A percentile compares a stretch with the other conserved stretches of the same genome.
Conservation (phyloP, 352 stramenopile species). For the Globisporangium spiculum region DNA sequence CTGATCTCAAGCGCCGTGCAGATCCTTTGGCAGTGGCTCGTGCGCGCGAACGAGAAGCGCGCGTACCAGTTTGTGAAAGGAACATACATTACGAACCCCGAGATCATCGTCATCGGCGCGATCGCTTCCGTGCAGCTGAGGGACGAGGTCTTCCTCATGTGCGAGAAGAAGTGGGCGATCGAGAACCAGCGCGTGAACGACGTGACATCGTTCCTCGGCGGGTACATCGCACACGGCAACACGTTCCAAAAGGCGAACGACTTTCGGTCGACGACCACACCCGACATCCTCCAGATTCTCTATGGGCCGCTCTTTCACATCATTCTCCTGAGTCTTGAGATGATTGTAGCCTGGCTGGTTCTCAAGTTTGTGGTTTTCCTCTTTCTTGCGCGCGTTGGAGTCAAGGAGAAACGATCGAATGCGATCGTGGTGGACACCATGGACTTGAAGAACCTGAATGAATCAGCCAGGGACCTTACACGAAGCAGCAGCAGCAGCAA, state of each 20-base stretch:
- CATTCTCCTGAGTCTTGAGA: slow-evolving; percentile 9
- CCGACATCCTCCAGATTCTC: slow-evolving; percentile 18
- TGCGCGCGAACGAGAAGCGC: slow-evolving; percentile 28
- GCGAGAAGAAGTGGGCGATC: slow-evolving; percentile 22
- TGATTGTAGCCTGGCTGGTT: slow-evolving; percentile 3
- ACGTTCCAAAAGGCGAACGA: slow-evolving; percentile 25
- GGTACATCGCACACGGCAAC: slow-evolving; percentile 23
- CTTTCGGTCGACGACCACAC: slow-evolving; percentile 5
- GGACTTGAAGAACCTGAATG: background rate
- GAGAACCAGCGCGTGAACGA: slow-evolving; percentile 28
- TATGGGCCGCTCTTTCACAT: slow-evolving; percentile 18
- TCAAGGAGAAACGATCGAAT: background rate
- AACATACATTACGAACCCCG: slow-evolving; percentile 22
- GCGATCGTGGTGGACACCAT: background rate
- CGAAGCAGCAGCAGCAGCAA: background rate
- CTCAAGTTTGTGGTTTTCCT: slow-evolving; percentile 8
- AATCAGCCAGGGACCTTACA: background rate
- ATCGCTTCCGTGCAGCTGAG: slow-evolving; percentile 8
- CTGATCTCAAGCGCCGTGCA: slow-evolving; percentile 32
- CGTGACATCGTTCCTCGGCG: slow-evolving; percentile 12
- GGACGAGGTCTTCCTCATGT: slow-evolving; percentile 22
- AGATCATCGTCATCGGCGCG: slow-evolving; percentile 22
- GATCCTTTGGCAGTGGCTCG: slow-evolving; percentile 27
- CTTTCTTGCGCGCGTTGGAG: background rate
- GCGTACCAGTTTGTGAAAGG: slow-evolving; percentile 25